These are phyloP conservation scores for Ogataea parapolymorpha DNA, from an alignment of 805 yeast genomes.

Conservation along the genomic window DNA sequence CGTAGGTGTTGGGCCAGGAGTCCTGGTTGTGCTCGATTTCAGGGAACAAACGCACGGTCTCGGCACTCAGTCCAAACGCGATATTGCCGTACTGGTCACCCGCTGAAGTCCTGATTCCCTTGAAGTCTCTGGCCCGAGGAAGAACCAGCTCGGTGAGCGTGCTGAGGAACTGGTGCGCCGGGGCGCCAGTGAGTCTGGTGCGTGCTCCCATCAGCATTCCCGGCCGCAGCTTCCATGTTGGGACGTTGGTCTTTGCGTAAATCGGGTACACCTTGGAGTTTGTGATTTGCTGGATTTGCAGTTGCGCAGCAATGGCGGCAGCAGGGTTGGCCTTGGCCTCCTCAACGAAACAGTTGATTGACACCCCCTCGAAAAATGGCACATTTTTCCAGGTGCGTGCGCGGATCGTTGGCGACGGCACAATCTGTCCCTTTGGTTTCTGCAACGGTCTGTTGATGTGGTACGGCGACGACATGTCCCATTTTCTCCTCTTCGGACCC, in stretches of 20 bases:
- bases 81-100: conserved; percentile 89
- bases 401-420: conserved; percentile 69
- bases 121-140: conserved; percentile 87
- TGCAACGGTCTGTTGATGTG: conserved; percentile 77
- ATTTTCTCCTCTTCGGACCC: conserved; percentile 74
- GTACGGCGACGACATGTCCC: conserved; percentile 89
- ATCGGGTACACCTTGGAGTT: conserved; percentile 76
- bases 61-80: conserved; percentile 76
- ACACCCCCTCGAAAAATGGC: conserved; percentile 66
- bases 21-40: conserved; percentile 90
- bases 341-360: conserved; percentile 72
- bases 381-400: conserved; percentile 67
- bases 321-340: conserved; percentile 69
- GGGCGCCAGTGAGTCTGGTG: conserved; percentile 69
- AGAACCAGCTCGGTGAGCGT: conserved; percentile 89
- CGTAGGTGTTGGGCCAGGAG: conserved; percentile 81
- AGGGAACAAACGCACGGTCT: conserved; percentile 81
- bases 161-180: conserved; percentile 78
- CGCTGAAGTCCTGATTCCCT: conserved; percentile 67
- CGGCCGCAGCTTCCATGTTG: conserved; percentile 80
- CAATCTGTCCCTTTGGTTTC: conserved; percentile 72
- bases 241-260: conserved; percentile 73
- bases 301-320: conserved; percentile 68
- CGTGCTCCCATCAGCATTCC: conserved; percentile 93
- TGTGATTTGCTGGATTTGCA: conserved; percentile 91